phyloP scores from a whole-genome alignment of 1,139 yeast genomes.

The Sugiyamaella paludigena region DNA sequence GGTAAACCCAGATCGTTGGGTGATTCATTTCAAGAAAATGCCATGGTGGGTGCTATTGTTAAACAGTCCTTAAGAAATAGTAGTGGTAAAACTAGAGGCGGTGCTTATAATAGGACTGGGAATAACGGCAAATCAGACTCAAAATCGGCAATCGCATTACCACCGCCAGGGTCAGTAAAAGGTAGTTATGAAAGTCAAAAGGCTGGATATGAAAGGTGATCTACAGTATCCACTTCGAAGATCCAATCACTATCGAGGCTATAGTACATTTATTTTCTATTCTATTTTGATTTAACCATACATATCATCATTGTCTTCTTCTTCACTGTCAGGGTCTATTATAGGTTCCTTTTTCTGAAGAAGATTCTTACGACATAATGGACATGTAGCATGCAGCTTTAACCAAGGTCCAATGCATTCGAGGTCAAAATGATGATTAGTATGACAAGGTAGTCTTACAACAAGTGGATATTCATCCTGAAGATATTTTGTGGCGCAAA shows the following conservation, averaged over 20 bases:
- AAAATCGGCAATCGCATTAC: background rate
- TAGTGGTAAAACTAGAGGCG: too few species aligned
- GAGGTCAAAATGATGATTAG: constrained; percentile 73
- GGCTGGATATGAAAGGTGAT: constrained; percentile 9
- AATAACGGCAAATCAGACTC: too few species aligned
- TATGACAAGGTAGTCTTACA: constrained; percentile 73
- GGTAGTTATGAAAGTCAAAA: constrained; percentile 22
- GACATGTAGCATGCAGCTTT: constrained; percentile 75
- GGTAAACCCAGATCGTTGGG: constrained; percentile 57
- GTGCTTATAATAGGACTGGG: too few species aligned
- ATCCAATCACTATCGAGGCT: too few species aligned
- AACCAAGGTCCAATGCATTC: constrained; percentile 94
- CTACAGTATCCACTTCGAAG: too few species aligned
- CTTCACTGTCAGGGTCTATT: constrained; percentile 54
- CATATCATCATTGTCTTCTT: constrained; percentile 74
- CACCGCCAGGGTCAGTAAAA: constrained; percentile 21
- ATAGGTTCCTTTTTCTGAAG: constrained; percentile 48
- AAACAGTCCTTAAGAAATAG: constrained; percentile 47
- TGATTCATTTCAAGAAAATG: constrained; percentile 46
- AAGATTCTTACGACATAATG: constrained; percentile 78
- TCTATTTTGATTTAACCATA: constrained; percentile 50
- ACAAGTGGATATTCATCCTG: constrained; percentile 79
- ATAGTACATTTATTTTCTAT: background rate
- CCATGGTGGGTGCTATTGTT: constrained; percentile 54
- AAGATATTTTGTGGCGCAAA: constrained; percentile 70